Percentiles rank a stretch among this genome's conserved stretches.
Evolutionary conservation across 2,329 filamentous ascomycete genomes (phyloP).

Genomic region (Microcyclosporella mali): DNA sequence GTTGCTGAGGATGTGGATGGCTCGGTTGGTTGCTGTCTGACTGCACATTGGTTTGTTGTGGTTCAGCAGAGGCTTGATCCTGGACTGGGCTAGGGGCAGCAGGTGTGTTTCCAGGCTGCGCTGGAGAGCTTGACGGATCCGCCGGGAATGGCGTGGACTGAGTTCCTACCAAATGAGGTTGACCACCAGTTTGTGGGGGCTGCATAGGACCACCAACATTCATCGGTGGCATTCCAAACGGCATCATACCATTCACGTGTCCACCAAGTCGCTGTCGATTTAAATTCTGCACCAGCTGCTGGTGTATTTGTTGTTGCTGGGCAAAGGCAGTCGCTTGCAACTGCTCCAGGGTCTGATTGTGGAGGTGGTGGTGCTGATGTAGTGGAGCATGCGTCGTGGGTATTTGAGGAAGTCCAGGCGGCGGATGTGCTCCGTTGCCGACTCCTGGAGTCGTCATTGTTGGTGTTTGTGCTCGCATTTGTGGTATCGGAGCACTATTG

Average conservation of each 20-base stretch:
- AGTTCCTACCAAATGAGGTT: too few relatives aligned
- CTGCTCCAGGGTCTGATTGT: conserved; percentile 1
- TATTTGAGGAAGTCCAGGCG: conserved; percentile 1
- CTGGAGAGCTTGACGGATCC: neutral
- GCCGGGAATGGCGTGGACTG: too few relatives aligned
- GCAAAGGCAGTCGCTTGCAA: conserved; percentile 1
- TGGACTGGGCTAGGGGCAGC: neutral
- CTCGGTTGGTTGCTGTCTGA: conserved; percentile 1
- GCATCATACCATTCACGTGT: neutral
- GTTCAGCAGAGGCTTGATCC: neutral
- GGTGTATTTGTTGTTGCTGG: conserved; percentile 4
- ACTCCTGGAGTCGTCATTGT: conserved; percentile 7
- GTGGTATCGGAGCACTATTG: conserved; percentile 10
- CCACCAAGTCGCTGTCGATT: too few relatives aligned
- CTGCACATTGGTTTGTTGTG: neutral
- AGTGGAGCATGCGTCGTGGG: neutral
- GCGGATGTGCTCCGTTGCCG: conserved; percentile 9
- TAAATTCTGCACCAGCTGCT: neutral
- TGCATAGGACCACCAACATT: conserved; percentile 4
- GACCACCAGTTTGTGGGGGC: conserved; percentile 1
- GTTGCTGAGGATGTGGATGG: conserved; percentile 5
- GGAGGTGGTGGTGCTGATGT: neutral
- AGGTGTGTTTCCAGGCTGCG: neutral
- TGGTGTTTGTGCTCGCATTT: conserved; percentile 3
- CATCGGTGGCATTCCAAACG: conserved; percentile 8